Evolutionary conservation across 108 stramenopile genomes (phyloP).

Genomic region (Cafeteria roenbergensis): DNA sequence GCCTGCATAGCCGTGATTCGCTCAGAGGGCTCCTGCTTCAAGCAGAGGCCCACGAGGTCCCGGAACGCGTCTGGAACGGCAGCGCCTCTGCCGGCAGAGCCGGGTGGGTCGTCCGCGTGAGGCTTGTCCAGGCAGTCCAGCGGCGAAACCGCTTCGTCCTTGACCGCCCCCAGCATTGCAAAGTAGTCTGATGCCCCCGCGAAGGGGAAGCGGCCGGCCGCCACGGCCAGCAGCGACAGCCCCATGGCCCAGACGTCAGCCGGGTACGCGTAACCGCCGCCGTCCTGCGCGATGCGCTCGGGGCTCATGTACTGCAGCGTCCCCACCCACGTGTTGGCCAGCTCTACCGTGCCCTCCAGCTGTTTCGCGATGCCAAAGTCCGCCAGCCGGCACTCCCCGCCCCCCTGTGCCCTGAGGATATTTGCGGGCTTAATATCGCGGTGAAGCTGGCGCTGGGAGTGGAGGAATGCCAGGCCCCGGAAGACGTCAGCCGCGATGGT

Average conservation of each 20-base stretch:
- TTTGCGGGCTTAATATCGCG: conserved; percentile 58
- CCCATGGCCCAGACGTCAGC: conserved; percentile 53
- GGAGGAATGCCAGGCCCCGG: conserved; percentile 37
- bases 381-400: conserved; percentile 13
- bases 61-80: conserved; percentile 34
- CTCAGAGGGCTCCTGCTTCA: conserved; percentile 54
- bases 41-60: conserved; percentile 66
- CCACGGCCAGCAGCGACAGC: conserved; percentile 39
- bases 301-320: conserved; percentile 53
- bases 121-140: conserved; percentile 7
- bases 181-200: conserved; percentile 16
- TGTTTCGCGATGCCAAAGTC: conserved; percentile 28
- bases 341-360: conserved; percentile 13
- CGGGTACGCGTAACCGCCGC: conserved; percentile 30
- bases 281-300: conserved; percentile 37
- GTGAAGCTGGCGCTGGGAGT: conserved; percentile 37
- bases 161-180: conserved; percentile 20
- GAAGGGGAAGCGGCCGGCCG: conserved; percentile 40
- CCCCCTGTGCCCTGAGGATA: conserved; percentile 13
- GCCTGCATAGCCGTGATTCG: conserved; percentile 60
- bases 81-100: neutral
- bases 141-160: conserved; percentile 20
- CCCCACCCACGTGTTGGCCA: conserved; percentile 49
- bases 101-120: neutral
- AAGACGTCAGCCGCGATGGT: conserved; percentile 29